A percentile compares a stretch with the other conserved stretches of the same genome.
Conservation (phyloP, 139 green algal species). For the Closterium sp. region DNA sequence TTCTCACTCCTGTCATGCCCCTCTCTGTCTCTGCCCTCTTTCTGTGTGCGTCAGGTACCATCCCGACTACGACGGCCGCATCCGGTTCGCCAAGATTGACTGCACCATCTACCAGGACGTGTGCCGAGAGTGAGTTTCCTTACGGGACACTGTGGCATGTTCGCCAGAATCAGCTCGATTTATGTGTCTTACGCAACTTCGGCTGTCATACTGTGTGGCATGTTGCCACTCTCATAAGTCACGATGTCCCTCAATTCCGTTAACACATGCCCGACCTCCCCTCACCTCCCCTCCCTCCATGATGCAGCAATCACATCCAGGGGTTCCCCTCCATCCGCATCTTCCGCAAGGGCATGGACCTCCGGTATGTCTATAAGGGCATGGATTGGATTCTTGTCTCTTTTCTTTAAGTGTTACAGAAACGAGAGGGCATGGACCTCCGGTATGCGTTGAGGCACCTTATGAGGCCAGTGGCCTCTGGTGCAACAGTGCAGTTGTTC, state of each 20-base stretch:
- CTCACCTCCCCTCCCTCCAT: not conserved
- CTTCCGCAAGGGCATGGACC: slow-evolving; percentile 83
- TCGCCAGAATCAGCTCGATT: too few species aligned
- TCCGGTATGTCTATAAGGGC: slow-evolving; percentile 45
- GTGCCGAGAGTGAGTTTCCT: slow-evolving; percentile 60
- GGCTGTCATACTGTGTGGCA: too few species aligned
- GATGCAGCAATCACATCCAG: slow-evolving; percentile 79
- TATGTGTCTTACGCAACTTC: too few species aligned
- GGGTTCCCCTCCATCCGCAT: slow-evolving; percentile 94
- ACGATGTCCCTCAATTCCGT: too few species aligned
- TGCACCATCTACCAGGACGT: slow-evolving; percentile 81
- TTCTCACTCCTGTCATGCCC: not conserved
- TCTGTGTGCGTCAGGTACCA: slow-evolving; percentile 22
- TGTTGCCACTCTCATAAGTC: too few species aligned
- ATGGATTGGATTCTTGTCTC: too few species aligned
- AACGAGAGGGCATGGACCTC: slow-evolving; percentile 80
- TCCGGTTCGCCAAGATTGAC: slow-evolving; percentile 93
- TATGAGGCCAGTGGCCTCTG: too few species aligned
- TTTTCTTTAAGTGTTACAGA: too few species aligned
- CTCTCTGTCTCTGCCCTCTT: not conserved
- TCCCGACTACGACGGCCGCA: slow-evolving; percentile 71
- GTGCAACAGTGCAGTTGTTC: too few species aligned
- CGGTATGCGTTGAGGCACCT: not conserved
- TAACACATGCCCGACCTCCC: not conserved
- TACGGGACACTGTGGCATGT: too few species aligned